These are phyloP conservation scores for Lolium perenne DNA, from an alignment of 176 grass and related monocot species.

Conservation along the genomic window DNA sequence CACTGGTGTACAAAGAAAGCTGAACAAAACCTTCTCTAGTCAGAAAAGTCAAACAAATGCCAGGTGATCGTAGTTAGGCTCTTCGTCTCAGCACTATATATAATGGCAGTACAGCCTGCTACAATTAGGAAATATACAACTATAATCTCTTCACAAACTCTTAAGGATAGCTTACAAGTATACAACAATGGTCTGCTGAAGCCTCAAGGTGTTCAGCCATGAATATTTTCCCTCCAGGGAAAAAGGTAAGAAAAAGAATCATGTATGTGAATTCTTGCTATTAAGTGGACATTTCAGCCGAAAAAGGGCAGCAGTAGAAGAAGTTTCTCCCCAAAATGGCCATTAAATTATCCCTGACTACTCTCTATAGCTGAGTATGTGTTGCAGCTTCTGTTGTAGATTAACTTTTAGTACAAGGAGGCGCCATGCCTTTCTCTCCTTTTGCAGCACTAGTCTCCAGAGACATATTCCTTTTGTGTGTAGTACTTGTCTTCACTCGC, in stretches of 20 bases:
- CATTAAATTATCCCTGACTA: constrained; percentile 32
- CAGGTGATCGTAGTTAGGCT: neutral
- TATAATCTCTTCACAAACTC: constrained; percentile 44
- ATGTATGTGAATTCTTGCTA: constrained; percentile 42
- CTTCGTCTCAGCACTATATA: constrained; percentile 6
- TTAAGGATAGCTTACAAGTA: constrained; percentile 44
- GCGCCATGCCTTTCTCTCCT: constrained; percentile 11
- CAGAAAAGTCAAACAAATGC: neutral
- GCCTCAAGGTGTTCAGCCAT: constrained; percentile 30
- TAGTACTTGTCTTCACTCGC: constrained; percentile 79
- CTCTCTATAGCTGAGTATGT: constrained; percentile 40
- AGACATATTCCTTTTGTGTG: constrained; percentile 75
- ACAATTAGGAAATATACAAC: constrained; percentile 46
- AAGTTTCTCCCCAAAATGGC: constrained; percentile 16
- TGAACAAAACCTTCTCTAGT: neutral
- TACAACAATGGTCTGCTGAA: constrained; percentile 50
- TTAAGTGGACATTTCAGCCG: constrained; percentile 25
- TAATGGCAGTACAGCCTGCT: neutral
- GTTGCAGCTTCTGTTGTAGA: constrained; percentile 38
- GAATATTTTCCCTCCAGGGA: constrained; percentile 49
- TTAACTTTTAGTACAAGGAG: constrained; percentile 43
- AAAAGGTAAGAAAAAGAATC: constrained; percentile 39
- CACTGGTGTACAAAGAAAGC: neutral
- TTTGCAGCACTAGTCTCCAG: constrained; percentile 56
- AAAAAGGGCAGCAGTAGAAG: constrained; percentile 36